Conservation (phyloP, 2,329 filamentous ascomycete genomes). For the Zymoseptoria brevis region DNA sequence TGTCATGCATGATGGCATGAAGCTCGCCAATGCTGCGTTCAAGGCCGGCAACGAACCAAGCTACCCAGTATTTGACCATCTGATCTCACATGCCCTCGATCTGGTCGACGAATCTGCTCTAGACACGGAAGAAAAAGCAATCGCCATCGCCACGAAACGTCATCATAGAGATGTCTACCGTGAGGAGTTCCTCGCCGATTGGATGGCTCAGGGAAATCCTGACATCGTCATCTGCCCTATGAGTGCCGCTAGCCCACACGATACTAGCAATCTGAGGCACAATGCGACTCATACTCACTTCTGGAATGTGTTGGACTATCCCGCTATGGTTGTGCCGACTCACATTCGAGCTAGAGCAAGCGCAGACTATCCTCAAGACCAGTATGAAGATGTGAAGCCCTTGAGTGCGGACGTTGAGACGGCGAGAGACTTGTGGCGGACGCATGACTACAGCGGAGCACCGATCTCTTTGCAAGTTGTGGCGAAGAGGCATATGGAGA, state of each 20-base stretch:
- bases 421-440: slow-evolving; percentile 12
- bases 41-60: slow-evolving; percentile 1
- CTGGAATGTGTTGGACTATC: slow-evolving; percentile 18
- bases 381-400: slow-evolving; percentile 2
- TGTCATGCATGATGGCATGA: slow-evolving; percentile 2
- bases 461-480: slow-evolving; percentile 14
- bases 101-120: background rate
- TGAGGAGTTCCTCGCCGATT: slow-evolving; percentile 9
- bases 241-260: slow-evolving; percentile 11
- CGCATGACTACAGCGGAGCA: slow-evolving; percentile 9
- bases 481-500: slow-evolving; percentile 11
- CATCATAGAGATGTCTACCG: slow-evolving; percentile 11
- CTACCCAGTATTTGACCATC: background rate
- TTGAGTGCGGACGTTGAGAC: slow-evolving; percentile 10
- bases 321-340: slow-evolving; percentile 11
- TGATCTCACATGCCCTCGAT: background rate
- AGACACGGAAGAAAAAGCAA: slow-evolving; percentile 12
- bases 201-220: slow-evolving; percentile 11
- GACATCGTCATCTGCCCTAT: slow-evolving; percentile 16
- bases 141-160: slow-evolving; percentile 6
- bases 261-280: slow-evolving; percentile 3
- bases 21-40: background rate
- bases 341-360: slow-evolving; percentile 3
- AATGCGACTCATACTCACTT: slow-evolving; percentile 2
- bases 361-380: slow-evolving; percentile 1